phyloP scores from a whole-genome alignment of 371 early-diverging fungal species.

The Lichtheimia ramosa region DNA sequence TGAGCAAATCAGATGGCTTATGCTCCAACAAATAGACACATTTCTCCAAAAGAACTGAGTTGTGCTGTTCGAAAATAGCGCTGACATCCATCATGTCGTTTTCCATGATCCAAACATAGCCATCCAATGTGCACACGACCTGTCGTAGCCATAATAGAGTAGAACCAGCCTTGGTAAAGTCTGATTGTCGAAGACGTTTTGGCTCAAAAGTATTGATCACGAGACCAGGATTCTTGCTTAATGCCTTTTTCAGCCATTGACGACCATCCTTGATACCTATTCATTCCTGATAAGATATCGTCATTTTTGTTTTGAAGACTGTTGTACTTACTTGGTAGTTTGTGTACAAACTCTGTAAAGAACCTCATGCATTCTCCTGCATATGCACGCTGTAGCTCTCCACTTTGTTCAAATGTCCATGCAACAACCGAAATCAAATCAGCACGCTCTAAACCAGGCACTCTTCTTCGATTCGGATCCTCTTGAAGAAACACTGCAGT shows the following conservation, averaged over 20 bases:
- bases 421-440: slow-evolving; percentile 49
- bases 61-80: slow-evolving; percentile 1
- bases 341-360: slow-evolving; percentile 36
- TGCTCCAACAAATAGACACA: slow-evolving; percentile 16
- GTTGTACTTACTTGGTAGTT: slow-evolving; percentile 17
- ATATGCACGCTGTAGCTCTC: slow-evolving; percentile 55
- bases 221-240: slow-evolving; percentile 3
- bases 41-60: slow-evolving; percentile 16
- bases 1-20: slow-evolving; percentile 6
- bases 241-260: slow-evolving; percentile 24
- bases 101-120: slow-evolving; percentile 44
- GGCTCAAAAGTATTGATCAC: slow-evolving; percentile 22
- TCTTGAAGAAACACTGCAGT: slow-evolving; percentile 42
- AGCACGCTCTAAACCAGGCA: slow-evolving; percentile 46
- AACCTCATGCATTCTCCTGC: slow-evolving; percentile 60
- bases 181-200: slow-evolving; percentile 9
- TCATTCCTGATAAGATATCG: background rate
- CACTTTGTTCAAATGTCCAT: slow-evolving; percentile 65
- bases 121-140: slow-evolving; percentile 30
- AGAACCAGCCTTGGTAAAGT: background rate
- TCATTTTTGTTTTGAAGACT: background rate
- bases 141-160: slow-evolving; percentile 28
- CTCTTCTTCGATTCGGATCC: slow-evolving; percentile 38
- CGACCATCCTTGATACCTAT: slow-evolving; percentile 13
- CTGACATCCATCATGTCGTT: slow-evolving; percentile 16